Evolutionary conservation across 305 asterid genomes (phyloP), one percentile per base, ranked within the genome.

Genomic region (Solanum hybrid): DNA sequence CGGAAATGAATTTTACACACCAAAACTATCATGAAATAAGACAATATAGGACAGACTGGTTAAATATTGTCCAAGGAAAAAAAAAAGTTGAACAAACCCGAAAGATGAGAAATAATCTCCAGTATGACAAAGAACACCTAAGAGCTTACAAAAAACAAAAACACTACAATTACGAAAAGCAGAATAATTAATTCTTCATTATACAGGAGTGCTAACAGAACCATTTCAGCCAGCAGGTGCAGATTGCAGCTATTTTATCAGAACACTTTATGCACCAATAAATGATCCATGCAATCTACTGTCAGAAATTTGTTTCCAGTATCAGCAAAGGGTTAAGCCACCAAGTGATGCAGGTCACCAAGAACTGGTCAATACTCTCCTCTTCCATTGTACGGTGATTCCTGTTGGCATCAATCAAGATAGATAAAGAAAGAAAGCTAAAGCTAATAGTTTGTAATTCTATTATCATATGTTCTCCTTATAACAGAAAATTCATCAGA

Each of bases 301-400:
- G 87, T 81, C 88, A 72, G 90, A 90, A 87, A 87, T 31, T 90
- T 69, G 88, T 76, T 86, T 78, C 89, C 88, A 87, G 78, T 90
- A 88, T 51, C 27, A 88, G 89, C 60, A 45, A 88, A 79, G 78
- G 64, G 2, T 76, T 19, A 17, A 15, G 35, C 81, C 78, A 88
- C 76, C 45, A 45, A 35, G 89, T 19, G 17, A 88, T 38, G 88
- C 84, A 78, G 24, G 26, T 42, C 17, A 42, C 35, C 91, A n/a
- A 79, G 24, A 27, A 40, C 90, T 73, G 35, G 90, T 95, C 95
- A 97, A 90, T 89, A 96, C 87, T 95, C 98, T 91, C 99, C 98
- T 91, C 99, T 94, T 88, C 99, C 97, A 89, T 92, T 95, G 94
- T 92, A 95, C 1, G 88, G 96, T 94, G 94, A 94, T 87, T 97